Base-by-base conservation (phyloP, 129 eudicot genomes). In the Flaveria trinervia region DNA sequence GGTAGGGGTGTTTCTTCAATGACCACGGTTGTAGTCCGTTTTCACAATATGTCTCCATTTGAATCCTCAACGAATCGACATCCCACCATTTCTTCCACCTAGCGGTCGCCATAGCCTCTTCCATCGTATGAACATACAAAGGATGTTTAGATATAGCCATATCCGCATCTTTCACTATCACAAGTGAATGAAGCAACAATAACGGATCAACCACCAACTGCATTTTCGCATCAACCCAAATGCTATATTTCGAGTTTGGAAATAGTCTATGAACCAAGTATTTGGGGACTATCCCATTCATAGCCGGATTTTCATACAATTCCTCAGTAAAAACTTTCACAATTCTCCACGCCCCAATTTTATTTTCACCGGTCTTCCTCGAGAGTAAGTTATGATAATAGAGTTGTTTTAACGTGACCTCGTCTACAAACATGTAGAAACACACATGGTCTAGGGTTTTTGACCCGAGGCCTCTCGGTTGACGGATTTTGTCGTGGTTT, bases 81-180 rank as follows among this genome's bases (percentile, higher is more conserved):
- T 94, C 88, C 89, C 88, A 54, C 97, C 98, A 94, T 78, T 94
- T 94, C 81, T 84, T 87, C 98, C 98, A 94, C 57, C 98, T 79
- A 17, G 98, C 88, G 26, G 98, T 94, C 5, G 98, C 98, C 86
- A 86, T 86, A 1, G 96, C 98, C 81, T 94, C 98, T 77, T 94
- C 98, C 98, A 94, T 89, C 0, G 98, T 87, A 74, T 94, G 98
- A 64, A 87, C 77, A 65, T 77, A 94, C 70, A 70, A 75, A 0
- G 98, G 98, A 74, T 94, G 98, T 39, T 79, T 89, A 10, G 98
- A 94, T 11, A 94, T 78, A 5, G 98, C 98, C 96, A 94, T 91
- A 55, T 94, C 98, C 15, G 62, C 86, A 70, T 80, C 80, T 74
- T 83, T 76, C 15, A 25, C 77, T 13, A 94, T 76, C 33, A 91